Evolutionary conservation across 495 filamentous ascomycete genomes (phyloP).

Genomic region (Podospora tetraspora): DNA sequence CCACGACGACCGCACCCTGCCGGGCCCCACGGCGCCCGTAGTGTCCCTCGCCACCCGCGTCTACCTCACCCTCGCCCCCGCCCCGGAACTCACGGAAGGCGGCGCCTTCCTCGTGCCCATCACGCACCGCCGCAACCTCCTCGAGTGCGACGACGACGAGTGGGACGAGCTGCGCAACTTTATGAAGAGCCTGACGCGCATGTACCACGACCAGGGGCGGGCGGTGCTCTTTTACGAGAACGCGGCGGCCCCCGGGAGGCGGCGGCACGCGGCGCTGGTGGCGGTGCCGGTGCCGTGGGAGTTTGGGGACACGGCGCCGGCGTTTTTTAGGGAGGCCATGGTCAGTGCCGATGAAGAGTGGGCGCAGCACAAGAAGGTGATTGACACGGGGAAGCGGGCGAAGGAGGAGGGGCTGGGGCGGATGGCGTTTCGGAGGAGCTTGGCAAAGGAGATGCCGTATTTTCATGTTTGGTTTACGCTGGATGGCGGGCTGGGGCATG

Average conservation of each 20-base stretch:
- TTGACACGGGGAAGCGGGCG: constrained; percentile 74
- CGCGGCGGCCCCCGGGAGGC: constrained; percentile 71
- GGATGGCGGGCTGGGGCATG: constrained; percentile 86
- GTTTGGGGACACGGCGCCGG: constrained; percentile 82
- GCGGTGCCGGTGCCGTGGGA: constrained; percentile 83
- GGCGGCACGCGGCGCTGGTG: constrained; percentile 79
- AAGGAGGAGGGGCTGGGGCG: constrained; percentile 65
- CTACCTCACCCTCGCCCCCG: constrained; percentile 82
- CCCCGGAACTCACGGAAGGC: constrained; percentile 79
- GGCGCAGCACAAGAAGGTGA: constrained; percentile 90
- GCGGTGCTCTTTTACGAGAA: constrained; percentile 98
- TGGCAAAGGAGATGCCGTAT: constrained; percentile 97
- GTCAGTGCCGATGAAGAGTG: constrained; percentile 83
- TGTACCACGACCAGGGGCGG: constrained; percentile 86
- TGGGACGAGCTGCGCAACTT: constrained; percentile 99
- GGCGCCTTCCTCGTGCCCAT: constrained; percentile 86
- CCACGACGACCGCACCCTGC: constrained; percentile 78
- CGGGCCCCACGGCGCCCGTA: constrained; percentile 74
- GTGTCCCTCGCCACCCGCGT: constrained; percentile 84
- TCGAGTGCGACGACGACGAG: constrained; percentile 98
- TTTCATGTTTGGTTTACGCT: constrained; percentile 96
- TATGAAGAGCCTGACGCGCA: constrained; percentile 90
- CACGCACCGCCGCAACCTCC: constrained; percentile 79
- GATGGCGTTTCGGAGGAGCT: constrained; percentile 69
- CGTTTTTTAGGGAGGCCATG: constrained; percentile 94